Evolutionary conservation across 805 yeast genomes (phyloP), one percentile per base, ranked within the genome.

Genomic region (Crinitomyces ghanaensis): DNA sequence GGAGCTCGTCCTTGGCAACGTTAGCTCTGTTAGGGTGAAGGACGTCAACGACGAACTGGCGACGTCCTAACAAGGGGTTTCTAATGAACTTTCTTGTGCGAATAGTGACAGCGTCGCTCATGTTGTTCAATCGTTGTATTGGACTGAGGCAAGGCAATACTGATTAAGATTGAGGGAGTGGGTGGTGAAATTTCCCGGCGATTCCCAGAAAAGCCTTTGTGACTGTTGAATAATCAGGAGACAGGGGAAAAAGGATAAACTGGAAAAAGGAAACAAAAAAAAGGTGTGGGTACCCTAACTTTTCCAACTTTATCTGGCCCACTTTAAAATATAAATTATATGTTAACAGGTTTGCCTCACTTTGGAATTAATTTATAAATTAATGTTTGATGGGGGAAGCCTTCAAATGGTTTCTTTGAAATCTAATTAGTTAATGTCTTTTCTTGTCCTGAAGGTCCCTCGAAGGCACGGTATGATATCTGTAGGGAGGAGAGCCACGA

Each of bases 101-200:
- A 76, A 91, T 82, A 63, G 98, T 91, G 72, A 91, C 86, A 66
- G 97, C 86, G 93, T 91, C 98, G 79, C 93, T 81, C 95, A n/a
- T 81, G 19, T 15, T 22, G 12, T 20, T 31, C 15, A 23, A 13
- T 22, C n/a, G n/a, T n/a, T n/a, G n/a, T n/a, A 38, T 27, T n/a
- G n/a, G n/a, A n/a, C n/a, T n/a, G n/a, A n/a, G 31, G 17, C 22
- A 13, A 19, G 13, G 13, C 21, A 15, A 26, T 26, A 26, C 16
- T 26, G 28, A 26, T n/a, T n/a, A n/a, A n/a, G n/a, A n/a, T n/a
- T n/a, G n/a, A n/a, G n/a, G n/a, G n/a, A n/a, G n/a, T n/a, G n/a
- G n/a, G n/a, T n/a, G n/a, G n/a, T n/a, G n/a, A 26, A 26, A 26
- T 4, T 14, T 26, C 28, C 28, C 9, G 14, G 5, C 17, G 28